Evolutionary conservation across 176 grass and related monocot species (phyloP).

Genomic region (Elymus sibiricus): DNA sequence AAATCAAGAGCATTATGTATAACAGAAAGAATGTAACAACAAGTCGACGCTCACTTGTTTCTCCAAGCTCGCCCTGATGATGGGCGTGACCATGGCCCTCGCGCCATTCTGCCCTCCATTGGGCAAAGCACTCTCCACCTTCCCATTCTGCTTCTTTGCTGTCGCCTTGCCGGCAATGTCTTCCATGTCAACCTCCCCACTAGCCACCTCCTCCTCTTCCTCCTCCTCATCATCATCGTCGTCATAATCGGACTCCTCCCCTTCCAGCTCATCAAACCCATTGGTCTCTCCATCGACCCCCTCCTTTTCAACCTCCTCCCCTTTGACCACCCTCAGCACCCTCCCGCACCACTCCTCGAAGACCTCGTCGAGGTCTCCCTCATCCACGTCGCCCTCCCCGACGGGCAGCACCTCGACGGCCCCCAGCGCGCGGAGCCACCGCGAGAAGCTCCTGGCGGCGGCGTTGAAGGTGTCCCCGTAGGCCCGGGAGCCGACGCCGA

Average conservation of each 20-base stretch:
- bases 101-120: slow-evolving; percentile 47
- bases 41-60: slow-evolving; percentile 62
- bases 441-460: slow-evolving; percentile 70
- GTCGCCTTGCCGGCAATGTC: slow-evolving; percentile 86
- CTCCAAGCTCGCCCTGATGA: slow-evolving; percentile 82
- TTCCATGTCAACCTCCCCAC: slow-evolving; percentile 77
- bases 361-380: slow-evolving; percentile 40
- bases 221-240: neutral
- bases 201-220: slow-evolving; percentile 36
- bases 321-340: slow-evolving; percentile 59
- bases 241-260: slow-evolving; percentile 38
- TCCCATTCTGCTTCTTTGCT: slow-evolving; percentile 38
- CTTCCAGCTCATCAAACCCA: slow-evolving; percentile 45
- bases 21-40: slow-evolving; percentile 1
- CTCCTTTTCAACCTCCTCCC: slow-evolving; percentile 33
- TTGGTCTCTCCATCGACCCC: slow-evolving; percentile 18
- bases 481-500: slow-evolving; percentile 65
- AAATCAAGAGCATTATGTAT: neutral
- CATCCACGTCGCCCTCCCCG: slow-evolving; percentile 79
- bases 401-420: slow-evolving; percentile 61
- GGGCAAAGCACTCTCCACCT: slow-evolving; percentile 6
- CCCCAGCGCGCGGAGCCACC: slow-evolving; percentile 74
- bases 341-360: slow-evolving; percentile 70
- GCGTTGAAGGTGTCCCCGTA: slow-evolving; percentile 74
- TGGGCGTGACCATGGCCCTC: slow-evolving; percentile 89